Evolutionary conservation across 129 eudicot genomes (phyloP).

Genomic region (Escallonia rubra): DNA sequence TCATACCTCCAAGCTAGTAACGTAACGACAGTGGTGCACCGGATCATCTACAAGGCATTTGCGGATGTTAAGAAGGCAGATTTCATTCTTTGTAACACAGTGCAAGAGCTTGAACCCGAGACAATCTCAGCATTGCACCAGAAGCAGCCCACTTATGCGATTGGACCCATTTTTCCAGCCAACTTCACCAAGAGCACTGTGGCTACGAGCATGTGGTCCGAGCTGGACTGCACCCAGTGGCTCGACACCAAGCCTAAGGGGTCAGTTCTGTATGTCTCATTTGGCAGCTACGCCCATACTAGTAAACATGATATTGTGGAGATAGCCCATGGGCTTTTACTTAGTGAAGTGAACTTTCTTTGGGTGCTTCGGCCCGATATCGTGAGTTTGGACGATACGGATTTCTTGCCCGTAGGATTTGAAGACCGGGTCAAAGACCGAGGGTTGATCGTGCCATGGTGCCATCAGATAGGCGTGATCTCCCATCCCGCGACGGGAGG

Average conservation of each 20-base stretch:
- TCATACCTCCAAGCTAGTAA: conserved; percentile 70
- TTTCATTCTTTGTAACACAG: conserved; percentile 65
- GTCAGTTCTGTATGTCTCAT: conserved; percentile 75
- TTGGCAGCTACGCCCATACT: conserved; percentile 80
- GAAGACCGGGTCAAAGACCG: conserved; percentile 28
- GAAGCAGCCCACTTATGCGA: conserved; percentile 60
- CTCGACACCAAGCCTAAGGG: conserved; percentile 46
- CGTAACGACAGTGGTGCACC: conserved; percentile 38
- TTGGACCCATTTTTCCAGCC: conserved; percentile 60
- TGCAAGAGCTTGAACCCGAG: conserved; percentile 65
- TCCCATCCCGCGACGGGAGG: conserved; percentile 57
- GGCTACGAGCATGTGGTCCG: conserved; percentile 71
- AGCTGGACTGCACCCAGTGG: conserved; percentile 73
- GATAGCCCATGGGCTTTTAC: conserved; percentile 52
- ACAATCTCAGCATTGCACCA: conserved; percentile 40
- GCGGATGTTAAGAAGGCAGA: conserved; percentile 54
- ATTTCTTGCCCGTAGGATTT: conserved; percentile 51
- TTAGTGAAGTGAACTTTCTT: conserved; percentile 53
- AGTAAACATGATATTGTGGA: conserved; percentile 50
- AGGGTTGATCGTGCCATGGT: conserved; percentile 68
- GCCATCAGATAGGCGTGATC: conserved; percentile 39
- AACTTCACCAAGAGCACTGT: conserved; percentile 44
- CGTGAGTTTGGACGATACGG: conserved; percentile 47
- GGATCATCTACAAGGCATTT: conserved; percentile 51
- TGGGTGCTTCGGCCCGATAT: conserved; percentile 75